Evolutionary conservation across 2,329 filamentous ascomycete species (phyloP), one percentile per base, ranked within the genome.

Genomic region (Tolypocladium capitatum): DNA sequence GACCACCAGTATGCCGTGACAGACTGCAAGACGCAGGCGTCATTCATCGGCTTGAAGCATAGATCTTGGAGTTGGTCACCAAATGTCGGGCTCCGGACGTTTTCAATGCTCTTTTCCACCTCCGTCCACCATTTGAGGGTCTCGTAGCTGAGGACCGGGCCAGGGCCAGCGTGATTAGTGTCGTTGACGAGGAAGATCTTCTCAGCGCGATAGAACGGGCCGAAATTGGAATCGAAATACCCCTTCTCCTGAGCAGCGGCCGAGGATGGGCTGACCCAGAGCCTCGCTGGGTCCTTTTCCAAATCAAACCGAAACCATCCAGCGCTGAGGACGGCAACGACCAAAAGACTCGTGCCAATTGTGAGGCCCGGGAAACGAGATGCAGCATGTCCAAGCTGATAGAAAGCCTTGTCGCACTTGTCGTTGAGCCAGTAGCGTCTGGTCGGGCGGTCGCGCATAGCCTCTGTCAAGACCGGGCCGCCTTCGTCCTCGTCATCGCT

Each of bases 231-330:
- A 61, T 98, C 94, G 54, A 97, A 98, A 62, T 94, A 98, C 1
- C 77, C 76, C 68, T 98, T 98, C 63, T 98, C 91, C 61, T 88
- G 78, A 0, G 92, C 92, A 20, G 94, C 91, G 44, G 82, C 79
- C 4, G 92, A 97, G 9, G 85, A 84, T 8, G 92, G 92, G 57
- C 91, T 90, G n/a, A 98, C 92, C 92, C 92, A 98, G 9, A 98
- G 71, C 43, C 86, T 81, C 11, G 94, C 92, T 6, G 92, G 92
- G 52, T 97, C 85, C 21, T 75, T 86, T 64, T 97, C 92, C 33
- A 98, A 74, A n/a, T 86, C 76, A 59, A 98, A 98, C 41, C 80
- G 79, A 49, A 92, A 69, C 87, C 88, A 94, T 1, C 92, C 92
- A 33, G 91, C 67, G 60, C 90, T 96, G 52, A 98, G 72, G 5